Percentiles rank a stretch among this genome's conserved stretches.
These are phyloP conservation scores for Ceratocystis ficicola DNA, from an alignment of 2,329 filamentous ascomycete genomes.

Conservation along the genomic window DNA sequence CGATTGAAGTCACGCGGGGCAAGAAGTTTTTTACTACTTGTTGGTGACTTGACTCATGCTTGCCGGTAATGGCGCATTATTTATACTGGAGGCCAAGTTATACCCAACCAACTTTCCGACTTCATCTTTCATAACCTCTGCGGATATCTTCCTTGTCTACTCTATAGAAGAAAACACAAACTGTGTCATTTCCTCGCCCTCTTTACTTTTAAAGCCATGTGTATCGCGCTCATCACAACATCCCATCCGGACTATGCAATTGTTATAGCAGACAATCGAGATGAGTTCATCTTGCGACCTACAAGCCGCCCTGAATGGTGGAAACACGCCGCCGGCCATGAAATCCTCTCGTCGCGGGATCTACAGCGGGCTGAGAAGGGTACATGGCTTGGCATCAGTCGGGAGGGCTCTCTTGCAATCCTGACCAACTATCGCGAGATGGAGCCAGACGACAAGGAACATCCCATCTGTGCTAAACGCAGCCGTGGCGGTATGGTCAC, in stretches of 20 bases:
- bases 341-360: constrained; percentile 49
- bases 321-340: constrained; percentile 35
- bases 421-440: constrained; percentile 56
- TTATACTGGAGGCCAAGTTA: not conserved
- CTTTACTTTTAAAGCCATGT: constrained; percentile 41
- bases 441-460: constrained; percentile 36
- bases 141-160: not conserved
- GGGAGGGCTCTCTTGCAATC: constrained; percentile 47
- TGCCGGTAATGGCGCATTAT: not conserved
- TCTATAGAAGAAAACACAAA: not conserved
- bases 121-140: not conserved
- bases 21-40: not conserved
- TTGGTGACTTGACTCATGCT: not conserved
- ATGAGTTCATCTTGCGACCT: constrained; percentile 56
- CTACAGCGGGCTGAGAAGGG: constrained; percentile 50
- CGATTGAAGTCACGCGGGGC: not conserved
- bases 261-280: constrained; percentile 65
- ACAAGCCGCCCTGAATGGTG: constrained; percentile 55
- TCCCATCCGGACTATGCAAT: constrained; percentile 63
- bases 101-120: not conserved
- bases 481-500: constrained; percentile 54
- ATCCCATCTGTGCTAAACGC: constrained; percentile 42
- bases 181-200: not conserved
- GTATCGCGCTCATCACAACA: constrained; percentile 64
- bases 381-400: constrained; percentile 54